Evolutionary conservation across 192 early-diverging fungal species (phyloP).

Genomic region (Gigaspora rosea): DNA sequence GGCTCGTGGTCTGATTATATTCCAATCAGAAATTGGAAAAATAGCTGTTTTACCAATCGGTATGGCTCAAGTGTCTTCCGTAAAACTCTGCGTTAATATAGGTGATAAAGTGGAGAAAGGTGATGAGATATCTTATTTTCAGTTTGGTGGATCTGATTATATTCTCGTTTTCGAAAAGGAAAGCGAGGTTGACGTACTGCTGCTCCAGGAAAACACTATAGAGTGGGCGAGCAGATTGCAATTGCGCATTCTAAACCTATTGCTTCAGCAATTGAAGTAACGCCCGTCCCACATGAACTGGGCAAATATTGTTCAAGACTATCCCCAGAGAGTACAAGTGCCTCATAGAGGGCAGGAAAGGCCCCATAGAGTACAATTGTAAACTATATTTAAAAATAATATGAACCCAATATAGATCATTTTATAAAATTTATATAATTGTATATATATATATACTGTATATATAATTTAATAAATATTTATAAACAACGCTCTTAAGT

Average conservation of each 20-base stretch:
- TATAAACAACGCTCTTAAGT: too few relatives aligned
- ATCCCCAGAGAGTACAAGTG: too few relatives aligned
- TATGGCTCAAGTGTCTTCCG: constrained; percentile 25
- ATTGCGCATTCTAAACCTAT: not conserved
- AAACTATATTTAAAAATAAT: too few relatives aligned
- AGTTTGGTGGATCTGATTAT: constrained; percentile 75
- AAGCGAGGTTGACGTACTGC: constrained; percentile 1
- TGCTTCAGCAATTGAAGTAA: too few relatives aligned
- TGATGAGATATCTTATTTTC: constrained; percentile 78
- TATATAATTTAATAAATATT: too few relatives aligned
- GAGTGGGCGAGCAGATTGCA: constrained; percentile 9
- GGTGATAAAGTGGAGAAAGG: constrained; percentile 49
- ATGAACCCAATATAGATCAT: too few relatives aligned
- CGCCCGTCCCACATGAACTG: too few relatives aligned
- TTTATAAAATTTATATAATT: too few relatives aligned
- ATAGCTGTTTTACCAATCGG: constrained; percentile 19
- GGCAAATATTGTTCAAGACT: too few relatives aligned
- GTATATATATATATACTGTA: too few relatives aligned
- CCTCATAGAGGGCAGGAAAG: too few relatives aligned
- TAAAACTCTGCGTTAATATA: not conserved
- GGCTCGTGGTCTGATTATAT: constrained; percentile 12
- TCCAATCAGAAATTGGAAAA: constrained; percentile 1
- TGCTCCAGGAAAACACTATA: not conserved
- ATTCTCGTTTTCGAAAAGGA: constrained; percentile 65
- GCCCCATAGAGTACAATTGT: too few relatives aligned